Percentiles rank a stretch among this genome's conserved stretches.
These are phyloP conservation scores for Talaromyces sp. DNA, from an alignment of 2,329 filamentous ascomycete genomes.

Conservation along the genomic window DNA sequence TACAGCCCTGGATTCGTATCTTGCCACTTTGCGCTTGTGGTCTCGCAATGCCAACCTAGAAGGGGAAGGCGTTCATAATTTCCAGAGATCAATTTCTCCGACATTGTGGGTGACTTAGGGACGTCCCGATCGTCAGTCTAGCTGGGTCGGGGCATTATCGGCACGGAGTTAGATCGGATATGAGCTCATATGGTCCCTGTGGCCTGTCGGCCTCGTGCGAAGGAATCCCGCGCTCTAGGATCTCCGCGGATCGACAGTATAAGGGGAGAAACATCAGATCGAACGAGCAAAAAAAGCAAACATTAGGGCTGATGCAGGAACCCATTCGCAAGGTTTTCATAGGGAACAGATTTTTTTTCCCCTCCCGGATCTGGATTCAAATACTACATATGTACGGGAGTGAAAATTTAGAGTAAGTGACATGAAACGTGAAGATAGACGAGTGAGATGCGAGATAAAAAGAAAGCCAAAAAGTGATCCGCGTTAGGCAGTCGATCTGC, in stretches of 20 bases:
- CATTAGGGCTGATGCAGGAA: neutral
- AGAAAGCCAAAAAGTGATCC: neutral
- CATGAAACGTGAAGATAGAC: neutral
- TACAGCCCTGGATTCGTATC: no score
- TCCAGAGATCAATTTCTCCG: neutral
- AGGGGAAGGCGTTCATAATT: no score
- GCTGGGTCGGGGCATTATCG: neutral
- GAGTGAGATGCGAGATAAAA: neutral
- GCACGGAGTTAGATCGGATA: neutral
- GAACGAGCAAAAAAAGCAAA: neutral
- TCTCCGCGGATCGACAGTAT: neutral
- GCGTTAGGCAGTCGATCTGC: constrained; percentile 14
- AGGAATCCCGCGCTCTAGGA: no score
- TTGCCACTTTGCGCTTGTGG: no score
- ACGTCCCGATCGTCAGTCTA: neutral
- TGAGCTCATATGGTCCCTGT: neutral
- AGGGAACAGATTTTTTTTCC: no score
- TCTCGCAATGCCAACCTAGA: no score
- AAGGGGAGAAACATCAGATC: neutral
- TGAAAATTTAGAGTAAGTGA: neutral
- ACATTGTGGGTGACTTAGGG: neutral
- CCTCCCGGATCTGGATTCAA: no score
- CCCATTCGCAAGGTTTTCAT: neutral
- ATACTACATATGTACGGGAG: neutral
- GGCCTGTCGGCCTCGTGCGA: neutral